Evolutionary conservation across 164 flowering plant genomes (phyloP), one percentile per base, ranked within the genome.

Genomic region (Hamamelis virginiana): DNA sequence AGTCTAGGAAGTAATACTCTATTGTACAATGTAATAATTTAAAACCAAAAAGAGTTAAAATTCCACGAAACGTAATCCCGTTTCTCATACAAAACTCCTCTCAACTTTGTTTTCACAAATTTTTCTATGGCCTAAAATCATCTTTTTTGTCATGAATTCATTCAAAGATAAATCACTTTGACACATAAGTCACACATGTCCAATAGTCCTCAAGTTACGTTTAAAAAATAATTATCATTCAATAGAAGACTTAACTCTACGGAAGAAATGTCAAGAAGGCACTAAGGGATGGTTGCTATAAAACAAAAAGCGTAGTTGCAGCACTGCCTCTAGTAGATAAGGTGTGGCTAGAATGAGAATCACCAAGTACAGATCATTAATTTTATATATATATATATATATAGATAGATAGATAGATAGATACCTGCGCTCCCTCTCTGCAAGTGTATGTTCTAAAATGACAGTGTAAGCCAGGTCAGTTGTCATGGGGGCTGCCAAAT

Each of bases 381-480:
- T n/a, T n/a, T n/a, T n/a, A n/a, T n/a, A n/a, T n/a, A n/a, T n/a
- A n/a, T n/a, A n/a, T n/a, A n/a, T n/a, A n/a, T n/a, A n/a, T n/a
- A n/a, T n/a, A n/a, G n/a, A n/a, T n/a, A n/a, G n/a, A n/a, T n/a
- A n/a, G n/a, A n/a, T n/a, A n/a, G n/a, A 14, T 46, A 10, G 27
- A 52, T 89, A 96, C 99, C 99, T 93, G 78, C 98, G 98, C 56
- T 93, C 98, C 76, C 92, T 86, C 80, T 96, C 99, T 50, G 99
- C 88, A 70, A 93, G 84, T 14, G 99, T 89, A 74, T 96, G 99
- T 53, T 96, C 99, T 64, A 96, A 66, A 70, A 96, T 85, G 63
- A 93, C 86, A 80, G 72, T 65, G 69, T 91, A 96, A 38, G 99
- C 97, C 75, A 90, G 62, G 75, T 96, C 99, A 70, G 78, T 87